Base-by-base conservation (phyloP, 2,329 filamentous ascomycete genomes). In the Pyrenochaeta sp. region DNA sequence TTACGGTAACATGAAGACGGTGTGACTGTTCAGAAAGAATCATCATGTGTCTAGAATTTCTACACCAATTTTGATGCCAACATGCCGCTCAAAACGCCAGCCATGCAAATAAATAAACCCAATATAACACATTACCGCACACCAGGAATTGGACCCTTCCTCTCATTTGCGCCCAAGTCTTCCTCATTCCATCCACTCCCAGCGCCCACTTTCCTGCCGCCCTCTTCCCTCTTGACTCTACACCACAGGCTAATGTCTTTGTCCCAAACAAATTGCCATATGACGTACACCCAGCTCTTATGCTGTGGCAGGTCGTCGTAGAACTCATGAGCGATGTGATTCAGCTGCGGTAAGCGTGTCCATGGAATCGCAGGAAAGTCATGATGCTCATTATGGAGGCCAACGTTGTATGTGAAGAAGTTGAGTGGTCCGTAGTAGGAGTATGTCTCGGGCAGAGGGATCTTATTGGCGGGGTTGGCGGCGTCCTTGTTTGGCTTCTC, bases 321-420 rank as follows among this genome's bases (percentile, higher is more conserved):
- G 76, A 97, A 99, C 79, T 98, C 95, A 64, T 85, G 85, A 1
- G 95, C 95, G 55, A 96, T 91, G 62, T 87, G 81, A 73, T 93
- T 88, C 52, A 99, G 83, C 73, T 84, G 84, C 53, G 89, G 91
- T 39, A 99, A 85, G 32, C 90, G 85, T 9, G 93, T 97, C 95
- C 95, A 99, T 0, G 95, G 94, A 46, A 99, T 87, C 47, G 95
- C 95, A 10, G 95, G 95, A 81, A 99, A 99, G 79, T 99, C 95
- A 78, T 99, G 95, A 80, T 99, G 95, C 83, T 99, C 95, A 77
- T 99, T 99, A 83, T 99, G 95, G 72, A 97, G 82, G 52, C 95
- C 95, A 45, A 99, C 95, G 71, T 99, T 99, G 84, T 98, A 99
- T 0, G 93, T 97, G 49, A 99, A 80, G 71, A 93, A 80, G 81